A percentile compares a stretch with the other conserved stretches of the same genome.
phyloP scores from a whole-genome alignment of 2,329 filamentous ascomycete species.

The Fonsecaea erecta region DNA sequence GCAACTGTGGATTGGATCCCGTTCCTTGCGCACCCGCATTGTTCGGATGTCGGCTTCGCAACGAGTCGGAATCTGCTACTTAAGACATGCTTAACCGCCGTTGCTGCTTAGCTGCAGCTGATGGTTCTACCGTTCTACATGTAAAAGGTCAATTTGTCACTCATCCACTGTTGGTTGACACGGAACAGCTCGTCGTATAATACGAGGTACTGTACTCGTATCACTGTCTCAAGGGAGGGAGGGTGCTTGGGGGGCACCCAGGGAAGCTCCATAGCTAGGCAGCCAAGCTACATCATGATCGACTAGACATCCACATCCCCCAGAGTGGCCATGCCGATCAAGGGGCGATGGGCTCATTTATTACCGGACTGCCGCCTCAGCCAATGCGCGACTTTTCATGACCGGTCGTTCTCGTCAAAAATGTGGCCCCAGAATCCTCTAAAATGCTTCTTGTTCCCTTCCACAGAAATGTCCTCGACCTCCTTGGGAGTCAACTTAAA shows the following conservation, averaged over 20 bases:
- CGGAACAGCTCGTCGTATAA: not conserved
- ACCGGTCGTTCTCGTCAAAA: conserved; percentile 51
- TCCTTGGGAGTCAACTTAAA: conserved; percentile 65
- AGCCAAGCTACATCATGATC: conserved; percentile 1
- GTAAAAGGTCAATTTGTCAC: conserved; percentile 6
- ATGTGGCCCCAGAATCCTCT: conserved; percentile 59
- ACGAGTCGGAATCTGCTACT: conserved; percentile 14
- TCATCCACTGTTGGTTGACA: not conserved
- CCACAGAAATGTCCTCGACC: conserved; percentile 57
- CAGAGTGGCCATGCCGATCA: not conserved
- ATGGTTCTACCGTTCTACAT: not conserved
- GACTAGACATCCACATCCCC: not conserved
- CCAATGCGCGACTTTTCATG: no score
- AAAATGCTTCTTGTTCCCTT: conserved; percentile 55
- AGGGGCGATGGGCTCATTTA: not conserved
- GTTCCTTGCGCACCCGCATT: not conserved
- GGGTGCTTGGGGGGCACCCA: no score
- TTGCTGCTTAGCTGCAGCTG: conserved; percentile 10
- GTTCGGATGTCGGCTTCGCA: conserved; percentile 13
- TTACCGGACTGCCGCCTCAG: no score
- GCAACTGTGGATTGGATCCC: not conserved
- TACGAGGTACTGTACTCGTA: no score
- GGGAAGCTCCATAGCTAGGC: not conserved
- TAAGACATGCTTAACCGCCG: conserved; percentile 21
- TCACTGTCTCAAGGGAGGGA: not conserved